Evolutionary conservation across 441 rosid genomes (phyloP).

Genomic region (Breynia disticha): DNA sequence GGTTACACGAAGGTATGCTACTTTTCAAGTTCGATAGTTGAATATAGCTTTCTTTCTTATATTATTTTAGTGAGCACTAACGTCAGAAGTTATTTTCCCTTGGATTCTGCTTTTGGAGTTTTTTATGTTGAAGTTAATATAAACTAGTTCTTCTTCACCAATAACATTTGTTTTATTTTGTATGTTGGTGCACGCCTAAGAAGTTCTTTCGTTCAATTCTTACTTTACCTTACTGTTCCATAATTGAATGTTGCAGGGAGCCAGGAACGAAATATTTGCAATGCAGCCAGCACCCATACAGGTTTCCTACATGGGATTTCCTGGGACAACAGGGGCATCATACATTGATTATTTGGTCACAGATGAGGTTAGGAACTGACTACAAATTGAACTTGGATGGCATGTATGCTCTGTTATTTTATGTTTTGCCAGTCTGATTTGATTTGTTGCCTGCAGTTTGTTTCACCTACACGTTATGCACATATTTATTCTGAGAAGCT

Average conservation of each 20-base stretch:
- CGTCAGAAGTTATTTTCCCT: no score
- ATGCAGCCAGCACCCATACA: conserved; percentile 99
- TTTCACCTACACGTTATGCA: conserved; percentile 65
- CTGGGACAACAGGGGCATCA: conserved; percentile 95
- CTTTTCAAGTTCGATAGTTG: background rate
- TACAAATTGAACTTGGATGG: background rate
- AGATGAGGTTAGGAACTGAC: conserved; percentile 59
- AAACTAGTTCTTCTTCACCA: background rate
- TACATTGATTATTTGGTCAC: conserved; percentile 94
- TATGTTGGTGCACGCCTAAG: background rate
- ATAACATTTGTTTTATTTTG: no score
- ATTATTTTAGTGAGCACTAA: no score
- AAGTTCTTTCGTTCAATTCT: no score
- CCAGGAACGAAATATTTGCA: conserved; percentile 94
- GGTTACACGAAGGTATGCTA: conserved; percentile 84
- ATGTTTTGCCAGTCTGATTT: conserved; percentile 11
- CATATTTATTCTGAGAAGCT: conserved; percentile 95
- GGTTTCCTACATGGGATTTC: conserved; percentile 99
- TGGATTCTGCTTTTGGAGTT: no score
- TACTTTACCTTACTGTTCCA: no score
- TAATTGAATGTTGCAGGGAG: conserved; percentile 50
- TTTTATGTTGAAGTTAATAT: no score
- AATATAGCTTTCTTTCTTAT: background rate
- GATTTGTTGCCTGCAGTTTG: conserved; percentile 49
- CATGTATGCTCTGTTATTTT: background rate